These are phyloP conservation scores for Opeltia flavorubescens DNA, from an alignment of 495 filamentous ascomycete species.

Conservation along the genomic window DNA sequence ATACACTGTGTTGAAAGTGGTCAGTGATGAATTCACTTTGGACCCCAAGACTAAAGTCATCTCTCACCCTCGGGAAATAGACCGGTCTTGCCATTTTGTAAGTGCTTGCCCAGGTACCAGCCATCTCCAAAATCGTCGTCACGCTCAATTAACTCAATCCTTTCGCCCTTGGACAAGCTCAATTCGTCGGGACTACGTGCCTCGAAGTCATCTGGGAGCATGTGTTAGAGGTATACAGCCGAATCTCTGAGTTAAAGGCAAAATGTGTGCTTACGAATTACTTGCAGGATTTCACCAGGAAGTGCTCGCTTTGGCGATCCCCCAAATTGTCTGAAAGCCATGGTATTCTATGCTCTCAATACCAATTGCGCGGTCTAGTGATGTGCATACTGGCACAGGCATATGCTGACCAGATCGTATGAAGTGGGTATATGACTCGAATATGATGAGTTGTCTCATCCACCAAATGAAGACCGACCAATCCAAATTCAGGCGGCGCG, in stretches of 20 bases:
- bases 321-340: constrained; percentile 29
- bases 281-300: constrained; percentile 56
- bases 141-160: constrained; percentile 81
- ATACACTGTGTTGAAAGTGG: constrained; percentile 18
- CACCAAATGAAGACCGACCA: too few species aligned
- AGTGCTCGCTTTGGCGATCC: constrained; percentile 33
- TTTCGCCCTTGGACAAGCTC: constrained; percentile 71
- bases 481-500: too few species aligned
- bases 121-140: constrained; percentile 97
- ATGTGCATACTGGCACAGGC: too few species aligned
- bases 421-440: too few species aligned
- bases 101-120: constrained; percentile 85
- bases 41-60: too few species aligned
- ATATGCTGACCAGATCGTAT: too few species aligned
- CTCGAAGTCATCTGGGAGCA: constrained; percentile 57
- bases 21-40: neutral
- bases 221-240: neutral
- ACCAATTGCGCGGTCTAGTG: neutral
- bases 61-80: constrained; percentile 81
- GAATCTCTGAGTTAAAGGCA: neutral
- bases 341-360: constrained; percentile 10
- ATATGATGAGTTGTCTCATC: too few species aligned
- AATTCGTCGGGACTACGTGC: constrained; percentile 88
- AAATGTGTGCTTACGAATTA: constrained; percentile 53
- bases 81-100: constrained; percentile 58